Conservation (phyloP, 2,329 filamentous ascomycete genomes). For the Colletotrichum zoysiae region DNA sequence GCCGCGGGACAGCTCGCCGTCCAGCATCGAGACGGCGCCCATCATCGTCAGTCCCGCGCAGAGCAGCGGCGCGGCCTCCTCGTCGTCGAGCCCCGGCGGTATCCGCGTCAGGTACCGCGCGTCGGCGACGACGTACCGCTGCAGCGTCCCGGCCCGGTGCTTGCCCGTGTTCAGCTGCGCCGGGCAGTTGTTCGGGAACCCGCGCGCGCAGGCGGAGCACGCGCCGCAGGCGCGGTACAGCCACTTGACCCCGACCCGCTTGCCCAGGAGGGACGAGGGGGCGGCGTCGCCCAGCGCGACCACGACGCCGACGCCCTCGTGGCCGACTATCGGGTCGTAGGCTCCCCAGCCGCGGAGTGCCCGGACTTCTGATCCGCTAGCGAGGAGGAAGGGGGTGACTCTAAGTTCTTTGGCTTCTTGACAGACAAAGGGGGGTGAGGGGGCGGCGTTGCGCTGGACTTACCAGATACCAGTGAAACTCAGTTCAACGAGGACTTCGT, state of each 20-base stretch:
- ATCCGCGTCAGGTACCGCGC: constrained; percentile 47
- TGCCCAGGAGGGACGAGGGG: constrained; percentile 46
- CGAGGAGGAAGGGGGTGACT: not conserved
- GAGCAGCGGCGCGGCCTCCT: constrained; percentile 48
- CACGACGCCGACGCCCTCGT: constrained; percentile 50
- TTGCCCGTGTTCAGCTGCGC: constrained; percentile 57
- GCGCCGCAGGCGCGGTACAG: constrained; percentile 56
- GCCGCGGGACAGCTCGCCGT: constrained; percentile 12
- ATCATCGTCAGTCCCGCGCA: constrained; percentile 52
- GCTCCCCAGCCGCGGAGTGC: constrained; percentile 48
- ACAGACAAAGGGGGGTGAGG: too few species aligned
- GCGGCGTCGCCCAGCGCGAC: constrained; percentile 49
- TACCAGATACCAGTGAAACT: constrained; percentile 26
- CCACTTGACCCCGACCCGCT: constrained; percentile 59
- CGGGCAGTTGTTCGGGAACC: constrained; percentile 55
- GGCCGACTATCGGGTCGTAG: constrained; percentile 47
- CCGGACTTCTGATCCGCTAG: constrained; percentile 49
- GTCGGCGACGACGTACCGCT: constrained; percentile 50
- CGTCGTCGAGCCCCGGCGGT: constrained; percentile 42
- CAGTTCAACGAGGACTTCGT: constrained; percentile 28
- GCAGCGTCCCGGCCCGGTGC: constrained; percentile 50
- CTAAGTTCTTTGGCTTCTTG: too few species aligned
- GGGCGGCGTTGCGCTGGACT: not conserved
- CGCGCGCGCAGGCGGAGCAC: constrained; percentile 52
- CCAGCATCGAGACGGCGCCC: constrained; percentile 45